A percentile compares a stretch with the other conserved stretches of the same genome.
Conservation (phyloP, 768 basidiomycete genomes). For the Hemileccinum impolitum region DNA sequence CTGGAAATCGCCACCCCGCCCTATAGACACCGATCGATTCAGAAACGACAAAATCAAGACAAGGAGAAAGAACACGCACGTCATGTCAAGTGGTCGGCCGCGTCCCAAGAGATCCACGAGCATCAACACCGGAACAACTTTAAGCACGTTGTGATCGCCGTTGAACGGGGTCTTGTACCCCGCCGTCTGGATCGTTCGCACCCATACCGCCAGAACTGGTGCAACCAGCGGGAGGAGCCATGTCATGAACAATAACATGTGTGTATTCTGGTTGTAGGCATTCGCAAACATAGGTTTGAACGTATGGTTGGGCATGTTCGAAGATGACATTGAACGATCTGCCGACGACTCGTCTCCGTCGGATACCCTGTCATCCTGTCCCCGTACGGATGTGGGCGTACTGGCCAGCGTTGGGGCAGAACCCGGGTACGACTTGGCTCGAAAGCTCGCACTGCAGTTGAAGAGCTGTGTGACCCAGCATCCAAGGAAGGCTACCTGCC, state of each 20-base stretch:
- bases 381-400: conserved; percentile 23
- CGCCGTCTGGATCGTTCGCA: conserved; percentile 76
- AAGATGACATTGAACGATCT: background rate
- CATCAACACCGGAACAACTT: conserved; percentile 60
- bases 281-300: conserved; percentile 10
- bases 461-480: conserved; percentile 77
- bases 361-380: background rate
- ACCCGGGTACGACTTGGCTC: conserved; percentile 16
- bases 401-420: conserved; percentile 24
- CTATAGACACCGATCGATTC: conserved; percentile 4
- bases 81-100: conserved; percentile 41
- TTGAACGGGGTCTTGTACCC: conserved; percentile 77
- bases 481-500: conserved; percentile 88
- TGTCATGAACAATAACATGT: conserved; percentile 72
- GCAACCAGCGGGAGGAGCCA: conserved; percentile 76
- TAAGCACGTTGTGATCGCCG: conserved; percentile 72
- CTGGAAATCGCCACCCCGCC: conserved; percentile 16
- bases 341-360: conserved; percentile 13
- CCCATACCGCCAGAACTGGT: conserved; percentile 85
- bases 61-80: conserved; percentile 29
- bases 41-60: background rate
- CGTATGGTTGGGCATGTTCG: background rate
- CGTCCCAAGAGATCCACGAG: conserved; percentile 61
- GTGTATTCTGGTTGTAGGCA: conserved; percentile 50
- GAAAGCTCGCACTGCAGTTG: conserved; percentile 46